Evolutionary conservation across 768 basidiomycete species (phyloP).

Genomic region (Dentipellis sp.): DNA sequence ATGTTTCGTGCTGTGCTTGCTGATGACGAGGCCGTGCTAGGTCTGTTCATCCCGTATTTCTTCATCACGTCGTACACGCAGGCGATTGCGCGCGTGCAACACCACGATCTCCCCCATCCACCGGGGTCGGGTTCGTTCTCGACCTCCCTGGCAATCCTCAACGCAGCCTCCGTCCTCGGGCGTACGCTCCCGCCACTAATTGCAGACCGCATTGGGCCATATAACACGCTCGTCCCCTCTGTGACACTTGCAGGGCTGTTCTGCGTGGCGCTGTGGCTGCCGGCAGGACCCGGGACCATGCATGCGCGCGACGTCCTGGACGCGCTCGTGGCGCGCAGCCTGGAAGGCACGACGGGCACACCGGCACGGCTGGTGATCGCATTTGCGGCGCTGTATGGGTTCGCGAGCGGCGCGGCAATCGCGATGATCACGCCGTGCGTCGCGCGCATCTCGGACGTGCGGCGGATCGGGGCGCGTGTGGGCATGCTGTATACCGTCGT

Average conservation of each 20-base stretch:
- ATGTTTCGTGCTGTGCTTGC: constrained; percentile 8
- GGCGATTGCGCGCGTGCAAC: constrained; percentile 7
- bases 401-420: constrained; percentile 21
- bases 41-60: constrained; percentile 20
- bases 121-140: constrained; percentile 13
- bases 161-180: constrained; percentile 20
- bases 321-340: constrained; percentile 9
- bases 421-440: constrained; percentile 5
- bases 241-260: constrained; percentile 1
- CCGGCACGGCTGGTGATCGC: constrained; percentile 7
- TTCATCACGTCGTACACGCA: constrained; percentile 19
- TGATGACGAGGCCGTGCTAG: background rate
- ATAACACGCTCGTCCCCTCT: constrained; percentile 20
- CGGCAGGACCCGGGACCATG: constrained; percentile 23
- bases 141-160: constrained; percentile 22
- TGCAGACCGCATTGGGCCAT: constrained; percentile 21
- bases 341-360: too few species aligned
- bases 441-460: constrained; percentile 7
- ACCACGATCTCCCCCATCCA: constrained; percentile 1
- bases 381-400: constrained; percentile 29
- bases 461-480: constrained; percentile 15
- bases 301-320: constrained; percentile 16
- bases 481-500: constrained; percentile 11
- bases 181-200: constrained; percentile 22
- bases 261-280: constrained; percentile 14